A percentile compares a stretch with the other conserved stretches of the same genome.
phyloP scores from a whole-genome alignment of 371 early-diverging fungal genomes.

The Mortierella sp. region DNA sequence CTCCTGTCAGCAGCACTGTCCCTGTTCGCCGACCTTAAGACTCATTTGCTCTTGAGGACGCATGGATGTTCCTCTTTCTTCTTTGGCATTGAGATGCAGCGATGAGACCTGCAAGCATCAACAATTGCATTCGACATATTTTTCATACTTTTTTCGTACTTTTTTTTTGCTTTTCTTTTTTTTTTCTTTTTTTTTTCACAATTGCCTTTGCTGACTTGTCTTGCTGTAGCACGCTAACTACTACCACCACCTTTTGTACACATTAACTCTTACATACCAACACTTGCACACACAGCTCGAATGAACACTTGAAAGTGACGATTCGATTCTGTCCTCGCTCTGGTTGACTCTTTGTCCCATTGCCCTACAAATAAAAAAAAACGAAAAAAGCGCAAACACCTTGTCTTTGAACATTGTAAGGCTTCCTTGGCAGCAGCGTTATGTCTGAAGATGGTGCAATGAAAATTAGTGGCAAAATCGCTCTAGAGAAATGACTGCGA shows the following conservation, averaged over 20 bases:
- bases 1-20: slow-evolving; percentile 7
- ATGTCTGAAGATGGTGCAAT: not conserved
- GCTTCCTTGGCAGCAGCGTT: not conserved
- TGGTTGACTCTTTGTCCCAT: not conserved
- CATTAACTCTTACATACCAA: not conserved
- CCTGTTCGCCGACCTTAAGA: slow-evolving; percentile 22
- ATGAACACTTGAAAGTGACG: not conserved
- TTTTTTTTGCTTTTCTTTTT: not conserved
- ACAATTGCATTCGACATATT: not conserved
- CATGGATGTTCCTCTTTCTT: not conserved
- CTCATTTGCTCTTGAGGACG: not conserved
- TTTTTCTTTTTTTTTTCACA: not conserved
- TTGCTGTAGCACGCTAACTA: not conserved
- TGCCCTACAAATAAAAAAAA: not conserved
- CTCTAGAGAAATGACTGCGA: not conserved
- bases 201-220: not conserved
- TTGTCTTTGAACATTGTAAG: not conserved
- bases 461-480: not conserved
- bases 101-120: not conserved
- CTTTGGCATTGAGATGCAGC: not conserved
- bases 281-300: not conserved
- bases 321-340: not conserved
- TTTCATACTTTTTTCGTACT: not conserved
- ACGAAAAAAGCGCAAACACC: slow-evolving; percentile 1
- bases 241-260: not conserved